These are phyloP conservation scores for Vigna hirtella DNA, from an alignment of 306 rosid species.

Conservation along the genomic window DNA sequence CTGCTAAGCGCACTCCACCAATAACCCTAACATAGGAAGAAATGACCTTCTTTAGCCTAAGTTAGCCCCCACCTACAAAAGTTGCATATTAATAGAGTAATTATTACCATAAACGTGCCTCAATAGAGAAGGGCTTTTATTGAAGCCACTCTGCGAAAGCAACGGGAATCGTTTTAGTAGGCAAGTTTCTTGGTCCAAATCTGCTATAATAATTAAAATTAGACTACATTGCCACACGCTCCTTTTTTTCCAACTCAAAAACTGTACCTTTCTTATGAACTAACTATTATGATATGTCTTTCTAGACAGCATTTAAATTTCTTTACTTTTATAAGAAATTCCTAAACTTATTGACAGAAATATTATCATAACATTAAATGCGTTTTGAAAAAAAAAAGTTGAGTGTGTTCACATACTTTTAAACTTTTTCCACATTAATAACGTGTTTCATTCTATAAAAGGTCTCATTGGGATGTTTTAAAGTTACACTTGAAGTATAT, in stretches of 20 bases:
- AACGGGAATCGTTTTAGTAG: not conserved
- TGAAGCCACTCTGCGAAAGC: constrained; percentile 6
- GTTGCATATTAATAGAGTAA: constrained; percentile 28
- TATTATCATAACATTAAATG: not conserved
- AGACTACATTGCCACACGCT: constrained; percentile 8
- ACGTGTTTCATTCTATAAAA: too few species aligned
- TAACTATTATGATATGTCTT: not conserved
- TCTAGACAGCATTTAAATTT: not conserved
- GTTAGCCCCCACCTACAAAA: constrained; percentile 34
- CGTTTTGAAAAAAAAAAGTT: not conserved
- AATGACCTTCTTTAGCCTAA: not conserved
- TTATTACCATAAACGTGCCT: constrained; percentile 22
- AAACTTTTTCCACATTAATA: too few species aligned
- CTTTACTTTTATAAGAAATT: constrained; percentile 13
- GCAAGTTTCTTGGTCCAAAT: constrained; percentile 19
- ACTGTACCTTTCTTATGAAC: not conserved
- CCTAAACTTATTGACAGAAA: constrained; percentile 10
- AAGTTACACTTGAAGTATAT: too few species aligned
- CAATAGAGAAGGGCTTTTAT: not conserved
- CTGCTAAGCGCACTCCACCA: too few species aligned
- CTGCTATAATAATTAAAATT: constrained; percentile 14
- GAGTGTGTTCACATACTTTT: too few species aligned
- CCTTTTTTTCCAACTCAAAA: not conserved
- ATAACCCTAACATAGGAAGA: not conserved
- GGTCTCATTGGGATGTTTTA: too few species aligned